Base-by-base conservation (phyloP, 176 grass and related monocot species). In the Urochloa ruziziensis region DNA sequence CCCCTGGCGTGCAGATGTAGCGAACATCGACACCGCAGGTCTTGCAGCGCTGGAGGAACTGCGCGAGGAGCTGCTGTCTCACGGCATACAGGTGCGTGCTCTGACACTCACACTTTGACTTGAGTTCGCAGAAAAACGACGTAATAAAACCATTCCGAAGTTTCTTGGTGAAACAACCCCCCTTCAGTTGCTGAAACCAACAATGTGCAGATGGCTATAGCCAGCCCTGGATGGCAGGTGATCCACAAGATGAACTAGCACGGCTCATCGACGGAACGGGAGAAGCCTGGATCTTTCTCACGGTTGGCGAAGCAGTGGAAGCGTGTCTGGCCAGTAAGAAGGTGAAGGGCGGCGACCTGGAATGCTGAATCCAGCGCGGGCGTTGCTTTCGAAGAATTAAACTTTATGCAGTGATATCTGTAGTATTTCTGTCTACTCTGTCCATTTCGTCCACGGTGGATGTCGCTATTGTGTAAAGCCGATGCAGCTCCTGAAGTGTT, bases 171-270 rank as follows among this genome's bases (percentile, higher is more conserved):
- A 72, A 48, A 72, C 19, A 8, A 71, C 14, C 69, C 69, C 14
- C 6, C 3, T 72, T 48, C 7, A 30, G 15, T 29, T 73, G 0
- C 46, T 49, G 69, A 16, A 32, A 73, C 17, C 25, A 49, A 49
- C 27, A 32, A 11, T 49, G 3, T 29, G 17, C 43, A 73, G 69
- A 73, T 73, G 69, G 69, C 69, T 27, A 49, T 73, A 49, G 69
- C 69, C 16, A 49, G 44, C 44, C 69, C 44, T 21, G 69, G 69
- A 32, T 73, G 69, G 69, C 43, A 73, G 43, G 25, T 73, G 44
- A 49, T 73, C 44, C 69, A 73, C 69, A 73, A 73, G 69, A 73
- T 73, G 69, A 73, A 73, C 27, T 73, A 49, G 43, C 69, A 49
- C 27, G 7, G 44, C 69, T 73, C 69, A 10, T 73, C 44, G 27